Base-by-base conservation (phyloP, 2,329 filamentous ascomycete genomes). In the Blastomyces parvus region DNA sequence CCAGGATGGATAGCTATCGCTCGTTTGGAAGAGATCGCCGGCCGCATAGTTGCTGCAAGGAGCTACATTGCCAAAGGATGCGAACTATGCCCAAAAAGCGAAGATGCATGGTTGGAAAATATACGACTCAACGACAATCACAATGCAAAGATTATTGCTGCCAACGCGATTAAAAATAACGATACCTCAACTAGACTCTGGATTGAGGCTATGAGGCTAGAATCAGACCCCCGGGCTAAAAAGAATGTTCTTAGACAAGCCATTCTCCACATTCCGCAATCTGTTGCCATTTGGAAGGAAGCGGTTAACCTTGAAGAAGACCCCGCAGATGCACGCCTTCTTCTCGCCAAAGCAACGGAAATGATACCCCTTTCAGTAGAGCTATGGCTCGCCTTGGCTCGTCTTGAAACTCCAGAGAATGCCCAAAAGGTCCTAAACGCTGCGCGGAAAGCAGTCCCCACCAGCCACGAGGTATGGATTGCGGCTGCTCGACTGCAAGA, bases 211-310 rank as follows among this genome's bases (percentile, higher is more conserved):
- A 97, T 97, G 86, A 90, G 91, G 67, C 79, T 99, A 30, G 94
- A 99, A 74, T 86, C 86, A 8, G 88, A 96, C 58, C 79, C 86
- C 0, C 84, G 88, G 64, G 90, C 91, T 13, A 96, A 95, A 77
- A 97, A 97, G 78, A 87, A 91, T 72, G 94, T 99, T 8, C 86
- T 97, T 42, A 85, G 92, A 62, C 90, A 95, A 72, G 95, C 94
- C 0, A 82, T 99, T 55, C 90, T 97, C 70, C 88, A 96, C 71
- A 89, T 97, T 50, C 92, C 92, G 0, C 91, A 96, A 71, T 97
- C 93, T 0, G 94, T 97, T 58, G 88, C 90, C 52, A 83, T 99
- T n/a, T 99, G 94, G 94, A 99, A 97, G 74, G 91, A 95, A 73
- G 88, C 93, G 5, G 93, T 99, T 66, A 97, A 97, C 69, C 79